phyloP scores from a whole-genome alignment of 2,329 filamentous ascomycete species.

The Ceratocystis papillata region DNA sequence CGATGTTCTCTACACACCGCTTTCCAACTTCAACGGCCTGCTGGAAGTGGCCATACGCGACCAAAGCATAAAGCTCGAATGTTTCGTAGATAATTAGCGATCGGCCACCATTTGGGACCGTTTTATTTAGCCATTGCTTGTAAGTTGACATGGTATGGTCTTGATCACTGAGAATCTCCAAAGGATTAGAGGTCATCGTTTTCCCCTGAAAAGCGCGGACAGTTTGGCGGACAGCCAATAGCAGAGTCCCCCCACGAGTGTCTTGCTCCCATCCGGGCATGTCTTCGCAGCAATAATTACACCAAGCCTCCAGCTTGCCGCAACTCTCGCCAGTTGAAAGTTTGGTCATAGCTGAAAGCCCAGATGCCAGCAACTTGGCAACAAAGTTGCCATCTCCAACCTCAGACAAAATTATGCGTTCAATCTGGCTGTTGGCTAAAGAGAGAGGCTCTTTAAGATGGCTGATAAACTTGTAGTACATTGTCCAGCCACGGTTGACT shows the following conservation, averaged over 20 bases:
- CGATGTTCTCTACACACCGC: conserved; percentile 38
- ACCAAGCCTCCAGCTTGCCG: conserved; percentile 58
- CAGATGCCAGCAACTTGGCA: conserved; percentile 60
- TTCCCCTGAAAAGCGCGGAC: conserved; percentile 65
- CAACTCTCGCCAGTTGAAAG: conserved; percentile 61
- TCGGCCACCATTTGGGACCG: conserved; percentile 48
- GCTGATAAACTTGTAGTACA: conserved; percentile 59
- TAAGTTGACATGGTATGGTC: conserved; percentile 50
- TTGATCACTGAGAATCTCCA: conserved; percentile 55
- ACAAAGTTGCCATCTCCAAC: conserved; percentile 59
- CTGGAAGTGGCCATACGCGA: conserved; percentile 53
- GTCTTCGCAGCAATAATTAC: conserved; percentile 61
- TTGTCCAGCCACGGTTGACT: conserved; percentile 55
- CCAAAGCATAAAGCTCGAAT: conserved; percentile 52
- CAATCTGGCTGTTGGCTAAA: conserved; percentile 48
- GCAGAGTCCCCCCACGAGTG: conserved; percentile 57
- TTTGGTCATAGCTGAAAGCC: conserved; percentile 53
- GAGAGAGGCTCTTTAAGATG: conserved; percentile 56
- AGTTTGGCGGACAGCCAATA: conserved; percentile 56
- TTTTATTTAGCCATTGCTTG: conserved; percentile 47
- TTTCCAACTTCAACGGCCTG: conserved; percentile 48
- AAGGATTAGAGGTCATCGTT: conserved; percentile 43
- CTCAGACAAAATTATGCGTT: conserved; percentile 55
- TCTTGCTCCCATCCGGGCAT: conserved; percentile 62
- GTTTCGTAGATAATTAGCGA: conserved; percentile 59